These are phyloP conservation scores for Rhizopus arrhizus DNA, from an alignment of 371 early-diverging fungal species.

Conservation along the genomic window DNA sequence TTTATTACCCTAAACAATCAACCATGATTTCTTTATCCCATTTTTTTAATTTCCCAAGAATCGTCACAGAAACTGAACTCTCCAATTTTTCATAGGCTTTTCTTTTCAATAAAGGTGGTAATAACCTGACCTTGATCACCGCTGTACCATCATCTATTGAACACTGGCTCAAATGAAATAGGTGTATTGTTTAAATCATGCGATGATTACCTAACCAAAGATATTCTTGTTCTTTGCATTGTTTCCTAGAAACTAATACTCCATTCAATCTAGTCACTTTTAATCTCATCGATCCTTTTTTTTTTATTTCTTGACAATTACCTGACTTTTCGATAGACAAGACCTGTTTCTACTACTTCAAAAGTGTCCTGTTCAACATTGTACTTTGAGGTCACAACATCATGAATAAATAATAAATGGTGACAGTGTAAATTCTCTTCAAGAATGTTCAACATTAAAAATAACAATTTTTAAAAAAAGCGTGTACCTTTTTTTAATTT, in stretches of 20 bases:
- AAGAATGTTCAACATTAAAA: slow-evolving; percentile 1
- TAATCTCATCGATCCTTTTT: not conserved
- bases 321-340: slow-evolving; percentile 22
- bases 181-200: not conserved
- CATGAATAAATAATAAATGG: slow-evolving; percentile 24
- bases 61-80: slow-evolving; percentile 3
- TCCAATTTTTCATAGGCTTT: not conserved
- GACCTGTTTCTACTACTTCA: slow-evolving; percentile 1
- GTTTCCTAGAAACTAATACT: slow-evolving; percentile 18
- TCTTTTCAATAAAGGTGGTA: not conserved
- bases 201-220: slow-evolving; percentile 26
- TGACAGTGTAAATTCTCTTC: slow-evolving; percentile 26
- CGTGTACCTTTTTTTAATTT: no score
- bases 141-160: slow-evolving; percentile 30
- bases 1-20: slow-evolving; percentile 15
- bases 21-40: slow-evolving; percentile 8
- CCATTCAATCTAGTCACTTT: slow-evolving; percentile 17
- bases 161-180: not conserved
- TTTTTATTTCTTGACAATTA: slow-evolving; percentile 6
- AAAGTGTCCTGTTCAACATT: slow-evolving; percentile 1
- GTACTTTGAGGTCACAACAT: slow-evolving; percentile 8
- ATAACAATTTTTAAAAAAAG: not conserved
- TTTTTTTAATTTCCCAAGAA: slow-evolving; percentile 18
- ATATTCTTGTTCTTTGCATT: slow-evolving; percentile 4
- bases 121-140: slow-evolving; percentile 14